Conservation (phyloP, 164 flowering plant species). For the Nelumbo lutea region DNA sequence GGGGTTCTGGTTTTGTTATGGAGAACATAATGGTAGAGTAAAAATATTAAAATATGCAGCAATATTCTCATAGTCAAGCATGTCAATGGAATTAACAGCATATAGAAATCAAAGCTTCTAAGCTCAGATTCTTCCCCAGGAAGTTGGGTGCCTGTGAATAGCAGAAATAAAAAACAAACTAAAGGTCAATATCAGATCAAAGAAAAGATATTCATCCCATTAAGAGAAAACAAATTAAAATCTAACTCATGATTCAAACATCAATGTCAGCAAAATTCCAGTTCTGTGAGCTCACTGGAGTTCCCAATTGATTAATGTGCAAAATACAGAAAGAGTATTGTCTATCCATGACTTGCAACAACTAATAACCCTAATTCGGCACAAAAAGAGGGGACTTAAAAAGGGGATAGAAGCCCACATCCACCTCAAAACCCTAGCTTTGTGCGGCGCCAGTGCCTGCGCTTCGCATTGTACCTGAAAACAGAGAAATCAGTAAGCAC, state of each 20-base stretch:
- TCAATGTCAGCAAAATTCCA: not conserved
- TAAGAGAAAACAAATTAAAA: not conserved
- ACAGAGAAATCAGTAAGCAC: not conserved
- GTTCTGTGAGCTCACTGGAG: not conserved
- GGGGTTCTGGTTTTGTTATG: too few species aligned
- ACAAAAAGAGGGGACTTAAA: not conserved
- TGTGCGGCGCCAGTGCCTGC: conserved; percentile 72
- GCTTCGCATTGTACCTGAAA: conserved; percentile 62
- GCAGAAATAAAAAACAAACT: too few species aligned
- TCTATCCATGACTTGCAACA: not conserved
- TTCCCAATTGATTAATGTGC: not conserved
- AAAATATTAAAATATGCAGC: too few species aligned
- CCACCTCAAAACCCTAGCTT: conserved; percentile 59
- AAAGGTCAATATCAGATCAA: too few species aligned
- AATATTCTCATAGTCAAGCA: too few species aligned
- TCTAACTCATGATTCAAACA: not conserved
- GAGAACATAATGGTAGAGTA: too few species aligned
- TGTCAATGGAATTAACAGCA: too few species aligned
- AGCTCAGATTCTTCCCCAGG: too few species aligned
- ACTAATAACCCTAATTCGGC: not conserved
- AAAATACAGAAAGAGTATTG: not conserved
- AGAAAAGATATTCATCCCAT: too few species aligned
- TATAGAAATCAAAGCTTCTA: too few species aligned
- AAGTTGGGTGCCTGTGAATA: too few species aligned
- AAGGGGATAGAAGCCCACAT: not conserved